phyloP scores from a whole-genome alignment of 2,329 filamentous ascomycete genomes.

The Albophoma yamanashiensis region DNA sequence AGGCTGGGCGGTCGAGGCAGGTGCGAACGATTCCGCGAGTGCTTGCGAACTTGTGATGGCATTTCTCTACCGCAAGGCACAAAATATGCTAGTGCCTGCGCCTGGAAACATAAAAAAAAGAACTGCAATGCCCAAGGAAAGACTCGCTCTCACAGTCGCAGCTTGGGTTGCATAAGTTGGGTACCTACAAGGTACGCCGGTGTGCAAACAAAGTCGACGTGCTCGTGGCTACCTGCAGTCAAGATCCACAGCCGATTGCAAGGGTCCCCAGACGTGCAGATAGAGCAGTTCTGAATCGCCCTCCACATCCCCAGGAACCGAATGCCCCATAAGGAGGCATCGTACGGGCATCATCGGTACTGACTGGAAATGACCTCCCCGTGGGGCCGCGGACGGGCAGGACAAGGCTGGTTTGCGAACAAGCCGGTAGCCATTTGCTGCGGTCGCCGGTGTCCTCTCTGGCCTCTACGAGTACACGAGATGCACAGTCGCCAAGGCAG shows the following conservation, averaged over 20 bases:
- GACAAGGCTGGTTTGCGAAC: not conserved
- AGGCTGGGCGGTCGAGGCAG: not conserved
- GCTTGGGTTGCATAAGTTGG: not conserved
- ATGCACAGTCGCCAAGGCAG: too few relatives aligned
- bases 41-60: not conserved
- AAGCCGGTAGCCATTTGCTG: not conserved
- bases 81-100: not conserved
- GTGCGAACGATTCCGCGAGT: not conserved
- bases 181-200: not conserved
- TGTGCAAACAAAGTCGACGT: not conserved
- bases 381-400: not conserved
- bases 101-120: not conserved
- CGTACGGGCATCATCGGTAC: not conserved
- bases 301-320: not conserved
- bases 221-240: not conserved
- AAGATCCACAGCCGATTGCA: not conserved
- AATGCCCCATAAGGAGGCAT: not conserved
- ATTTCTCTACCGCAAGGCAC: not conserved
- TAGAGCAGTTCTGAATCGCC: not conserved
- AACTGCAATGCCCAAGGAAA: not conserved
- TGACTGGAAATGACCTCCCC: not conserved
- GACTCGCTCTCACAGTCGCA: not conserved
- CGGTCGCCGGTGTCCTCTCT: not conserved
- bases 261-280: not conserved
- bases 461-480: too few relatives aligned